These are phyloP conservation scores for Liquidambar formosana DNA, from an alignment of 164 flowering plant species.

Conservation along the genomic window DNA sequence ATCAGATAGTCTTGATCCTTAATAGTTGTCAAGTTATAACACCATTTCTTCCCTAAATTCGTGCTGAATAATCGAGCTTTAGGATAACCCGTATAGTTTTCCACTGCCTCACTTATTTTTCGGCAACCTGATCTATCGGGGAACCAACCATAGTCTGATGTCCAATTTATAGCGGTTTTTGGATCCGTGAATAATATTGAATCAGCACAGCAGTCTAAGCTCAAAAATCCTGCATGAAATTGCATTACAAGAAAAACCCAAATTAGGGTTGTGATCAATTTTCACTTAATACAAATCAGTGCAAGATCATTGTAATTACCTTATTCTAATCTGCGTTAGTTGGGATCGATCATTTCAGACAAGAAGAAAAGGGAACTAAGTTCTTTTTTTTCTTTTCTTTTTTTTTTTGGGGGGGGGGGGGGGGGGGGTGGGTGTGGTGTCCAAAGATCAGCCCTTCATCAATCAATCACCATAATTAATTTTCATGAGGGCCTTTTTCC, in stretches of 20 bases:
- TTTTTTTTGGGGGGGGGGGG: too few relatives aligned
- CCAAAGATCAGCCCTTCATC: background rate
- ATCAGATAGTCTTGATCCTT: constrained; percentile 43
- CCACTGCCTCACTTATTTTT: constrained; percentile 12
- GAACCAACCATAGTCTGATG: constrained; percentile 39
- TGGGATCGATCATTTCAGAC: too few relatives aligned
- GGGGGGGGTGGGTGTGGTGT: too few relatives aligned
- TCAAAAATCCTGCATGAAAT: constrained; percentile 53
- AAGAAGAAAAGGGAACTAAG: too few relatives aligned
- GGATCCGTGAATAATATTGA: constrained; percentile 35
- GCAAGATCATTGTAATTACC: too few relatives aligned
- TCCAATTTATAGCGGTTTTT: constrained; percentile 39
- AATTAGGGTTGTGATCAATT: background rate
- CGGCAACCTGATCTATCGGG: constrained; percentile 29
- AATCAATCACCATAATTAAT: background rate
- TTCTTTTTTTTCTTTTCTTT: too few relatives aligned
- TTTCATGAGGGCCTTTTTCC: background rate
- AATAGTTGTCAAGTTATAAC: constrained; percentile 49
- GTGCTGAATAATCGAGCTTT: constrained; percentile 31
- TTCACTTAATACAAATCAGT: background rate
- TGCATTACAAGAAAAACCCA: too few relatives aligned
- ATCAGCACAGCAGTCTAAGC: constrained; percentile 53
- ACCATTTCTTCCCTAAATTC: constrained; percentile 40
- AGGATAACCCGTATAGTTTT: constrained; percentile 14
- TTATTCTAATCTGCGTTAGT: too few relatives aligned